Evolutionary conservation across 768 basidiomycete genomes (phyloP), one percentile per base, ranked within the genome.

Genomic region (Lyophyllum atratum): DNA sequence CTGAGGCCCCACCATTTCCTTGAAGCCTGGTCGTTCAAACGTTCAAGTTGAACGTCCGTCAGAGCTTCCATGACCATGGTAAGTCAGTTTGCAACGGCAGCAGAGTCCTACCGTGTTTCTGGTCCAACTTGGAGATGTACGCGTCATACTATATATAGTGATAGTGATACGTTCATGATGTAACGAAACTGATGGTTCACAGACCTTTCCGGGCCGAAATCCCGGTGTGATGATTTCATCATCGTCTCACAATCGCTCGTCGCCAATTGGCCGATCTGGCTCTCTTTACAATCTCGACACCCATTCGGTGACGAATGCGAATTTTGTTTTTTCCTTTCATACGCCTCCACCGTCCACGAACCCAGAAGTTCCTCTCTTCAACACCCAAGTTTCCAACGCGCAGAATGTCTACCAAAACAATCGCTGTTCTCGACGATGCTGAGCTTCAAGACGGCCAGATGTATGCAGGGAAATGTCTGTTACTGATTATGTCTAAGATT

Each of bases 391-490:
- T 61, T 11, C 53, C 42, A 49, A 39, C 47, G 31, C 60, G 62
- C 53, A 74, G 48, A 59, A 85, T 82, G 81, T 72, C 80, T 33
- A 62, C 70, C 40, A 80, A 80, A 64, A 83, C 81, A 0, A 68
- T 86, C 47, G 78, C 84, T 49, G 86, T 89, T 39, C 78, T 87
- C 46, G 76, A 83, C 49, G 80, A 79, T 51, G 69, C 76, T 37
- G 83, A 86, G 56, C 74, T 89, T 54, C 68, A 80, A 60, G 84
- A 89, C 76, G 89, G 88, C 29, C 80, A 87, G 68, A 85, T 88
- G 86, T 85, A 66, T 39, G 62, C 33, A 14, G 42, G 52, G 6
- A 8, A 2, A 48, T 49, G 10, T 9, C 33, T 12, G 12, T 10
- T 34, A 29, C 39, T 31, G 39, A 19, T 29, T 37, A 40, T 7